These are phyloP conservation scores for Pichia nanzhaoensis DNA, from an alignment of 805 yeast genomes.

Conservation along the genomic window DNA sequence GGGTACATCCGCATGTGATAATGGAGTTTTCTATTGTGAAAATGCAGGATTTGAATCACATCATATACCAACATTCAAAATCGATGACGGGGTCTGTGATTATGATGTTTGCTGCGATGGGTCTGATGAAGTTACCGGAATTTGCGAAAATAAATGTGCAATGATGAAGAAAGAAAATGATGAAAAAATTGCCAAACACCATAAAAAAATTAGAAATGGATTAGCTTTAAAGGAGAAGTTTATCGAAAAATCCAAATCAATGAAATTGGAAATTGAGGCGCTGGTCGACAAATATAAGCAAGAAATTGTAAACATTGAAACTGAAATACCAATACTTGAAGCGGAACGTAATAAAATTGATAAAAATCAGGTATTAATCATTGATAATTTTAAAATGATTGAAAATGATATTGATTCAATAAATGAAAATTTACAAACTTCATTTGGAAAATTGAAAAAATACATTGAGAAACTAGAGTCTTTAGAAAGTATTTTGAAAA, in stretches of 20 bases:
- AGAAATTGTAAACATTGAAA: conserved; percentile 22
- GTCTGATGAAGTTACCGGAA: conserved; percentile 59
- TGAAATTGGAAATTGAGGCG: conserved; percentile 16
- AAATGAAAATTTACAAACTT: conserved; percentile 8
- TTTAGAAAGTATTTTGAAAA: conserved; percentile 44
- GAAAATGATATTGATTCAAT: conserved; percentile 13
- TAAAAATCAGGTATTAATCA: not conserved
- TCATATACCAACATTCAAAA: conserved; percentile 56
- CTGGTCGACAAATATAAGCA: conserved; percentile 10
- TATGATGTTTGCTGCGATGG: conserved; percentile 91
- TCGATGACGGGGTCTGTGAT: conserved; percentile 91
- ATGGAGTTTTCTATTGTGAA: conserved; percentile 58
- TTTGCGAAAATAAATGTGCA: conserved; percentile 54
- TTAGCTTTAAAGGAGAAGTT: conserved; percentile 28
- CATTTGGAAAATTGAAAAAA: not conserved
- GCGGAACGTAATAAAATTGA: not conserved
- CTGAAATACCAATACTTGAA: conserved; percentile 18
- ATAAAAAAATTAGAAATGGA: conserved; percentile 30
- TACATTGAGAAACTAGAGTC: not conserved
- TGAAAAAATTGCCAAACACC: conserved; percentile 12
- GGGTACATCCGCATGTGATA: conserved; percentile 78
- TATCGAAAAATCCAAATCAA: conserved; percentile 24
- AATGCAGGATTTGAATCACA: conserved; percentile 65
- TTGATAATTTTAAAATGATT: conserved; percentile 2
- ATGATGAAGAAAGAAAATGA: conserved; percentile 40